Evolutionary conservation across 129 eudicot genomes (phyloP).

Genomic region (Flaveria robusta): DNA sequence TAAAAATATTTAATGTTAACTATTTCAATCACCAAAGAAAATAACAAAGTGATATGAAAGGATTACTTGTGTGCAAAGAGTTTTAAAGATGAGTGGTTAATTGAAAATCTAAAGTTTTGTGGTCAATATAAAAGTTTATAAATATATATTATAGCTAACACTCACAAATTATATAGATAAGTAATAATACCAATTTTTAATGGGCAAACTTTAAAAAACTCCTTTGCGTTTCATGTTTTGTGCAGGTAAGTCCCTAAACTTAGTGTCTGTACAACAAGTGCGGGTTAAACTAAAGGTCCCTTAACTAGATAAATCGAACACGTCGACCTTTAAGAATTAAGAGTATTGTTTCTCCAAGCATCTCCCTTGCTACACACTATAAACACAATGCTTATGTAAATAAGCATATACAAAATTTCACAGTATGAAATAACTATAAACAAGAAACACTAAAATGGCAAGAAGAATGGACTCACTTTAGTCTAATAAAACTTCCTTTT

Average conservation of each 20-base stretch:
- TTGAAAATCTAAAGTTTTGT: too few relatives aligned
- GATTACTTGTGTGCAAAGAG: too few relatives aligned
- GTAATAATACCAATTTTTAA: background rate
- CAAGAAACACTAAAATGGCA: conserved; percentile 7
- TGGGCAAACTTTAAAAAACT: background rate
- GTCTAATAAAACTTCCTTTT: conserved; percentile 67
- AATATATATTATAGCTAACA: too few relatives aligned
- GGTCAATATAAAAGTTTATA: too few relatives aligned
- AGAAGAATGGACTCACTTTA: conserved; percentile 56
- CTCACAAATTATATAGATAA: too few relatives aligned
- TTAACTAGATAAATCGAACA: background rate
- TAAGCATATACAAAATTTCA: conserved; percentile 2
- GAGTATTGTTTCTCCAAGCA: background rate
- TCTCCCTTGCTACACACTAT: background rate
- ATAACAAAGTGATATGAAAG: too few relatives aligned
- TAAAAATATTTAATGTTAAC: too few relatives aligned
- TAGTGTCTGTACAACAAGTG: background rate
- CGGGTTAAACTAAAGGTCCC: background rate
- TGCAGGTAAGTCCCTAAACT: background rate
- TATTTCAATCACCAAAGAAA: too few relatives aligned
- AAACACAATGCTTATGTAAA: background rate
- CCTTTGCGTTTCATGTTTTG: background rate
- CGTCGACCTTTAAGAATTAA: background rate
- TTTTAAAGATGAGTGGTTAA: too few relatives aligned
- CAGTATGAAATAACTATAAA: background rate